A percentile compares a stretch with the other conserved stretches of the same genome.
Conservation (phyloP, 148 eudicot genomes). For the Rhododendron mucronatum region DNA sequence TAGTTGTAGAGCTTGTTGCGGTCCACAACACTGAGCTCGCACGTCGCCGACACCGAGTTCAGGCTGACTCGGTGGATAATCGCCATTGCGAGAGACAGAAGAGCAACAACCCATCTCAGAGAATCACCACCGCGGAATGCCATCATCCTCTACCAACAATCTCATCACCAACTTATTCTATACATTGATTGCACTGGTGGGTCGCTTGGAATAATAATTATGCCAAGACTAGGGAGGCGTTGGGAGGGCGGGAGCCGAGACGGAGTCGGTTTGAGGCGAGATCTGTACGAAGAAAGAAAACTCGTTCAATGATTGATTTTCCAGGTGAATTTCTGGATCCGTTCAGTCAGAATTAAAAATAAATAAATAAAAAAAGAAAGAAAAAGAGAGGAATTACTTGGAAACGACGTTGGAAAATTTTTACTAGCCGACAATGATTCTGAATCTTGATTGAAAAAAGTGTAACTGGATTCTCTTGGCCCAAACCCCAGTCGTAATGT, state of each 20-base stretch:
- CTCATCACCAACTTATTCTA: slow-evolving; percentile 2
- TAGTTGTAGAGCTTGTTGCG: slow-evolving; percentile 55
- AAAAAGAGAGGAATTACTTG: not conserved
- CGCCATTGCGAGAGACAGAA: slow-evolving; percentile 4
- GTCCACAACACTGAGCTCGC: slow-evolving; percentile 44
- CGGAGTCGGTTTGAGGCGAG: not conserved
- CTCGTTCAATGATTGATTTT: not conserved
- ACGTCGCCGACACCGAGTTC: slow-evolving; percentile 31
- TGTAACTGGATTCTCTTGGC: no score
- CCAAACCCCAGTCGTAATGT: no score
- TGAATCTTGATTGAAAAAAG: not conserved
- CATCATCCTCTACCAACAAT: slow-evolving; percentile 14
- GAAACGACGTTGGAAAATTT: not conserved
- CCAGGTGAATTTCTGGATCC: not conserved
- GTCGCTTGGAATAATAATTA: not conserved
- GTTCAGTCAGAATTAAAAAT: not conserved
- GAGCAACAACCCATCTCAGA: not conserved
- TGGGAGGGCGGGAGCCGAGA: not conserved
- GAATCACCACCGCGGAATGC: slow-evolving; percentile 3
- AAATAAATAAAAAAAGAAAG: no score
- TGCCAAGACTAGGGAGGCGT: not conserved
- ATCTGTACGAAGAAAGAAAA: not conserved
- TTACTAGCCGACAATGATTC: not conserved
- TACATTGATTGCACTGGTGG: not conserved
- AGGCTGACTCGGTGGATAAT: slow-evolving; percentile 24